Base-by-base conservation (phyloP, 176 grass and related monocot genomes). In the Lolium multiflorum region DNA sequence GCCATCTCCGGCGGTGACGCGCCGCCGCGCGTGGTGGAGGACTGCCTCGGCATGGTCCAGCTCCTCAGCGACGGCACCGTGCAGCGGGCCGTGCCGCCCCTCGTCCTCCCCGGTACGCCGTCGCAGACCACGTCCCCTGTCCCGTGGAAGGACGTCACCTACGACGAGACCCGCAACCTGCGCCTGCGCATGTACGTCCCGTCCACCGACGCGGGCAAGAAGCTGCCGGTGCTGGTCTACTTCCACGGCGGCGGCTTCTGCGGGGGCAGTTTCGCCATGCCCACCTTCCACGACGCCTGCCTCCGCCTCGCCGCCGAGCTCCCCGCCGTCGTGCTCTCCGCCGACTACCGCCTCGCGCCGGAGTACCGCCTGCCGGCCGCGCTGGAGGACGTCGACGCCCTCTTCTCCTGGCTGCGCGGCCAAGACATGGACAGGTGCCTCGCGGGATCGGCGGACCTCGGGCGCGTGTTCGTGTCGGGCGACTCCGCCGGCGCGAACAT, bases 241-340 rank as follows among this genome's bases (percentile, higher is more conserved):
- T 90, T 88, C 88, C 88, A 93, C 86, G 83, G 83, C 80, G 92
- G 92, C 25, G 89, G 89, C 75, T 93, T 91, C 83, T 91, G 88
- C 88, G n/a, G 89, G 44, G 83, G 22, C 14, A 86, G 85, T 60
- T 85, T 59, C 69, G 77, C 81, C 46, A 2, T 85, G 51, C 7
- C 38, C 18, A 50, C 57, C 75, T 80, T 73, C 86, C 89, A 94
- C 43, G 46, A 56, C 28, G 77, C 61, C 70, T 74, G 67, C 59
- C 79, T 89, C 54, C 89, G 89, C 21, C 83, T 93, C 86, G 83
- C 89, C 62, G 66, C 69, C 92, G 86, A 86, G 39, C 88, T 90
- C 72, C 65, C 81, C 0, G 84, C 59, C 24, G 22, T 94, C 41
- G 92, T 94, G 15, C 68, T 90, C 82, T 81, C 88, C 56, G 78